Conservation (phyloP, 2,329 filamentous ascomycete genomes). For the Cladosporium sp. region DNA sequence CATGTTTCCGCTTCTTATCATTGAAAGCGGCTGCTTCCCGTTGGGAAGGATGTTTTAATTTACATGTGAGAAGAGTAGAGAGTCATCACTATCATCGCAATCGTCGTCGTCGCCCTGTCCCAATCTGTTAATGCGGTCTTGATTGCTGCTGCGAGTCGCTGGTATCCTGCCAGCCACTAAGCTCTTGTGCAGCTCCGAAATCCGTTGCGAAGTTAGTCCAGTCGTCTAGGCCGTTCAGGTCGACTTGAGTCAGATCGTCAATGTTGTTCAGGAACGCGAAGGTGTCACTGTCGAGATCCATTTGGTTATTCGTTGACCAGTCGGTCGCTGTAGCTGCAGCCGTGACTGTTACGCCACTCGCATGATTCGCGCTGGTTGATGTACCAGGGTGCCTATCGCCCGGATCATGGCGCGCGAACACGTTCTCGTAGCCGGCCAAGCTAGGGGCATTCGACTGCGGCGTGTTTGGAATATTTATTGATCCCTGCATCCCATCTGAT, state of each 20-base stretch:
- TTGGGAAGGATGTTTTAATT: too few species aligned
- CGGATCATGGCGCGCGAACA: neutral
- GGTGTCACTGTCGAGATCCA: conserved; percentile 21
- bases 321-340: neutral
- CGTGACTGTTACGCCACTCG: neutral
- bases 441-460: neutral
- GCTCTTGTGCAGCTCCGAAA: neutral
- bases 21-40: too few species aligned
- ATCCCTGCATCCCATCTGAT: neutral
- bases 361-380: neutral
- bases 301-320: conserved; percentile 9
- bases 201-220: conserved; percentile 20
- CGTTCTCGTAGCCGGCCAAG: neutral
- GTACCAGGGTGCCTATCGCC: neutral
- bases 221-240: conserved; percentile 23
- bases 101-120: neutral
- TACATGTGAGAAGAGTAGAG: neutral
- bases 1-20: too few species aligned
- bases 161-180: neutral
- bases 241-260: conserved; percentile 18
- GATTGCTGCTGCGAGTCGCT: neutral
- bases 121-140: neutral
- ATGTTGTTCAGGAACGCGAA: conserved; percentile 21
- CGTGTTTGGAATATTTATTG: conserved; percentile 5
- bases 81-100: neutral